Base-by-base conservation (phyloP, 164 flowering plant species). In the Vitis riparia region DNA sequence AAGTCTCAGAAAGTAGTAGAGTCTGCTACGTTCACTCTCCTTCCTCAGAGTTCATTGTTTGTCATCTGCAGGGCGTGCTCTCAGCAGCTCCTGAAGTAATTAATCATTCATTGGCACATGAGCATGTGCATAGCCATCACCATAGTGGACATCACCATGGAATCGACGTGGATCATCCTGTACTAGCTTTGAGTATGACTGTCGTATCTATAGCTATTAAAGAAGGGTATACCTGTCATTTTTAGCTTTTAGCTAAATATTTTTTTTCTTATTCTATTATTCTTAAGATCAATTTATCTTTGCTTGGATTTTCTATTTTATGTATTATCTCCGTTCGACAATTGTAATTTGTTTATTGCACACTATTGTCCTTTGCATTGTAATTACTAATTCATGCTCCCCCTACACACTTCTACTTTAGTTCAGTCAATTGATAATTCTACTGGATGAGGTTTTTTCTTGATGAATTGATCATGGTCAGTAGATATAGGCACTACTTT, bases 161-260 rank as follows among this genome's bases (percentile, higher is more conserved):
- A 79, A 79, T 95, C 57, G 92, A 90, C 79, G 88, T 95, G 93
- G 82, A 85, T 14, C 93, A 95, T 71, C 98, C 99, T 44, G 48
- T 87, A 57, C 81, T 95, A 71, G 99, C 98, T 68, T 81, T 95
- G 81, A 95, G 74, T 73, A 85, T 91, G 97, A 85, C 92, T 29
- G 77, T 86, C 68, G 68, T 88, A 30, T 85, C 98, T 11, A 91
- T 95, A 73, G 72, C 77, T 71, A 77, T 90, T 67, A 93, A 95
- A 85, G 99, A 95, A 85, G 89, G 97, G 99, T 95, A 91, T 3
- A 13, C 14, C 14, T 52, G 8, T 59, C 60, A 55, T 27, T 52
- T 37, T 53, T 51, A 37, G 44, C 44, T 37, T 37, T 37, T 37
- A 3, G 7, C 44, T 37, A 6, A 1, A 23, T 23, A 23, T 23